A percentile compares a stretch with the other conserved stretches of the same genome.
phyloP scores from a whole-genome alignment of 2,329 filamentous ascomycete species.

The Cladobotryum protrusum region DNA sequence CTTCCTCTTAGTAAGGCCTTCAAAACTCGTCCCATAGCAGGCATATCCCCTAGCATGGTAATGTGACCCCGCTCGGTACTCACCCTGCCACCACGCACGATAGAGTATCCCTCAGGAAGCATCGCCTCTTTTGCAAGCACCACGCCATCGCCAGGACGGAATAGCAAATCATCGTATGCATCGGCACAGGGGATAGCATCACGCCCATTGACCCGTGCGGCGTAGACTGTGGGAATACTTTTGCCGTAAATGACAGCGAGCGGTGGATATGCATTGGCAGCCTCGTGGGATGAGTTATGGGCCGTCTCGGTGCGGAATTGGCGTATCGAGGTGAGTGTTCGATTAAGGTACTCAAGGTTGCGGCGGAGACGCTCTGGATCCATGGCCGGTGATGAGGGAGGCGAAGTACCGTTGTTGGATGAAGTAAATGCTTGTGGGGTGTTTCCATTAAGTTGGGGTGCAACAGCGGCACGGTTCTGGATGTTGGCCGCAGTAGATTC shows the following conservation, averaged over 20 bases:
- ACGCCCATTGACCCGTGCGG: constrained; percentile 63
- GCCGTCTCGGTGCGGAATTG: constrained; percentile 70
- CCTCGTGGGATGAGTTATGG: constrained; percentile 52
- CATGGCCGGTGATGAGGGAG: constrained; percentile 4
- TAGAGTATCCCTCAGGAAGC: constrained; percentile 71
- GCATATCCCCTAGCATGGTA: constrained; percentile 76
- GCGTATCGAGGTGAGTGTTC: constrained; percentile 65
- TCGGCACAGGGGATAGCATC: constrained; percentile 72
- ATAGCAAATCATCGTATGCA: constrained; percentile 79
- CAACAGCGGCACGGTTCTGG: constrained; percentile 37
- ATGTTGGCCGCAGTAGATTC: background rate
- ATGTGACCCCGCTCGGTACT: constrained; percentile 82
- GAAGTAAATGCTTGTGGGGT: constrained; percentile 7
- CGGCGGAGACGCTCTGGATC: constrained; percentile 25
- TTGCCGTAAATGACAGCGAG: constrained; percentile 81
- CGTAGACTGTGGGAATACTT: constrained; percentile 76
- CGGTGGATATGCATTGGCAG: constrained; percentile 72
- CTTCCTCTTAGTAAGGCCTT: constrained; percentile 61
- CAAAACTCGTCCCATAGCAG: constrained; percentile 70
- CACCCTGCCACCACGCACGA: constrained; percentile 67
- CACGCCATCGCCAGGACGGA: constrained; percentile 83
- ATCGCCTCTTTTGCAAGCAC: constrained; percentile 80
- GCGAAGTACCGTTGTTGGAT: constrained; percentile 18
- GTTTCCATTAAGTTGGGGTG: constrained; percentile 20
- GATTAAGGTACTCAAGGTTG: constrained; percentile 60